Evolutionary conservation across 768 basidiomycete genomes (phyloP), one percentile per base, ranked within the genome.

Genomic region (Lyophyllum shimeji): DNA sequence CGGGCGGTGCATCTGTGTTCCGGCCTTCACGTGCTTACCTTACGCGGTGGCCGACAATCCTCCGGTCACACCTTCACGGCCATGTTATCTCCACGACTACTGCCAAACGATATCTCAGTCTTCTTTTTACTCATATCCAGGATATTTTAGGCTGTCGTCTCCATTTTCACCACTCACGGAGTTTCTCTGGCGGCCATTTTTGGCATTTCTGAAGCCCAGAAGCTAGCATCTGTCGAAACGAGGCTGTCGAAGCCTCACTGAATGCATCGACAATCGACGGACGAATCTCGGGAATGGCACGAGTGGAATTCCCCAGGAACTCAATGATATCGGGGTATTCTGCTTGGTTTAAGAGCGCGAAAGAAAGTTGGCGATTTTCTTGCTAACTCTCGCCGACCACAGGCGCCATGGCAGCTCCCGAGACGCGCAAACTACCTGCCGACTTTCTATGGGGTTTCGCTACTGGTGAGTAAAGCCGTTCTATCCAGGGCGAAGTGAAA

Each of bases 381-480:
- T 71, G 66, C 65, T 66, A 59, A 58, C 68, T 62, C 60, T 66
- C 63, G 53, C 64, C 46, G 49, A 64, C 61, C 60, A 61, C 59
- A 56, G 57, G 61, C 55, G 37, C 62, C 65, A 74, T 74, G 74
- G 65, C 67, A 44, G 69, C 68, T 58, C 67, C 67, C 33, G 63
- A 68, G 33, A 60, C 64, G 33, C 58, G 64, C 55, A 80, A 80
- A 67, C 71, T 87, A 29, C 79, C 83, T 25, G 75, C 74, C 52
- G 80, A 83, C 64, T 86, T 88, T 66, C 72, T 87, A 50, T 88
- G 85, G 82, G 85, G 85, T 45, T 87, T 87, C 63, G 85, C 86
- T 2, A 88, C 87, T 15, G 84, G 86, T 83, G 58, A 60, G 82
- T 64, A 23, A 5, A 39, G 52, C 39, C 56, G 5, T 40, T 9